Base-by-base conservation (phyloP, 2,329 filamentous ascomycete species). In the Drechslera avenae region DNA sequence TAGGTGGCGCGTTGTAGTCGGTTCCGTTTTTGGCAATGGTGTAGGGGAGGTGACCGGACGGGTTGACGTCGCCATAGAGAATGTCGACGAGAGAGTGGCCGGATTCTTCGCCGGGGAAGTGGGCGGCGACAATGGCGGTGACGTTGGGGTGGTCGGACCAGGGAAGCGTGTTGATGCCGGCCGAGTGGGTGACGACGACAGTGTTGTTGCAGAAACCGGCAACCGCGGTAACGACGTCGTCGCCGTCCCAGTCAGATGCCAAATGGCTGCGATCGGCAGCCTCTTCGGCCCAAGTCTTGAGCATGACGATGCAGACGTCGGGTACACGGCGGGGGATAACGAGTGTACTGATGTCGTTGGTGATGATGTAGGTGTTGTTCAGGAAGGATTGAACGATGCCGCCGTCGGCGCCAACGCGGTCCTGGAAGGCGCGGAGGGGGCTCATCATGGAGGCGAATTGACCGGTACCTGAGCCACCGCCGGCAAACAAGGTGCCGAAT, bases 11-110 rank as follows among this genome's bases (percentile, higher is more conserved):
- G 19, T 66, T 62, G 63, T 94, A 93, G 68, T 96, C 90, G 23
- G 82, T 77, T 1, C 87, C 78, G 1, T 79, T 80, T 63, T 86
- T 86, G 8, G 89, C 90, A 37, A 96, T 88, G 1, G 91, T 96
- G 74, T 95, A 96, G 0, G 92, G 91, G 2, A 97, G 77, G 50
- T 89, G 87, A 16, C 92, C 91, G 41, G 85, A 90, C 0, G 87
- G 86, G 64, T 91, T 93, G 9, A 86, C 81, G 18, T 87, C 82
- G 6, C 92, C 92, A 52, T 92, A 90, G 2, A 96, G 77, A 3
- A 76, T 58, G 43, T 76, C 75, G 31, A 71, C 68, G 35, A 77
- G 61, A 8, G 71, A 70, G 62, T 76, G 66, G 14, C 75, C 75
- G 12, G 62, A 64, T 57, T 77, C 72, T 54, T 77, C 66, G n/a